Evolutionary conservation across 257 asterid genomes (phyloP), one percentile per base, ranked within the genome.

Genomic region (Nicotiana benthamiana): DNA sequence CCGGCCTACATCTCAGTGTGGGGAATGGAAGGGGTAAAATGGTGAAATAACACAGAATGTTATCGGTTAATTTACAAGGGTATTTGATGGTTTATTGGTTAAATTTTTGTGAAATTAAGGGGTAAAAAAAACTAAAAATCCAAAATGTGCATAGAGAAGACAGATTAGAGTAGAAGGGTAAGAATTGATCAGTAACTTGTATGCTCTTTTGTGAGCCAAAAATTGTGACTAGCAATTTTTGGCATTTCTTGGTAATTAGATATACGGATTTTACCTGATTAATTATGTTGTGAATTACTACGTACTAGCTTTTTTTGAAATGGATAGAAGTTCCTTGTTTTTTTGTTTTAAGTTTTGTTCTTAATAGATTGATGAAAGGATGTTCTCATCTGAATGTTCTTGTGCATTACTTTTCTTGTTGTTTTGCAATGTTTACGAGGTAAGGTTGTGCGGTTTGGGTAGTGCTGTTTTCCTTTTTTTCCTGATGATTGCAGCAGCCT

Each of bases 1-100:
- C 13, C 86, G 99, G 89, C 99, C 99, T 34, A 89, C 95, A 4
- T 82, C 84, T 1, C 99, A 96, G 82, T 96, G 99, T 82, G 82
- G 64, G 6, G 66, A 82, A 81, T 90, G 98, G 97, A 92, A 83
- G 90, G 77, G 96, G 88, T 87, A 88, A 90, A 78, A 40, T 75
- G 20, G 89, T 84, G 68, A 87, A 72, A 81, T 86, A 80, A 75
- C 1, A 1, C 16, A 57, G 36, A 10, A n/a, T 53, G 1, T 75
- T 9, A 20, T 6, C 40, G 26, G 34, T 2, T 34, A n/a, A n/a
- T 20, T 70, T 68, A 34, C 36, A 9, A 12, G 28, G 16, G 11
- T 4, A 53, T 6, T 7, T 77, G 46, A 7, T 52, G 40, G 27
- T 13, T 84, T 75, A 59, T 83, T 87, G 61, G 75, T 84, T 87